A percentile compares a stretch with the other conserved stretches of the same genome.
These are phyloP conservation scores for Petunia axillaris DNA, from an alignment of 257 asterid genomes.

Conservation along the genomic window DNA sequence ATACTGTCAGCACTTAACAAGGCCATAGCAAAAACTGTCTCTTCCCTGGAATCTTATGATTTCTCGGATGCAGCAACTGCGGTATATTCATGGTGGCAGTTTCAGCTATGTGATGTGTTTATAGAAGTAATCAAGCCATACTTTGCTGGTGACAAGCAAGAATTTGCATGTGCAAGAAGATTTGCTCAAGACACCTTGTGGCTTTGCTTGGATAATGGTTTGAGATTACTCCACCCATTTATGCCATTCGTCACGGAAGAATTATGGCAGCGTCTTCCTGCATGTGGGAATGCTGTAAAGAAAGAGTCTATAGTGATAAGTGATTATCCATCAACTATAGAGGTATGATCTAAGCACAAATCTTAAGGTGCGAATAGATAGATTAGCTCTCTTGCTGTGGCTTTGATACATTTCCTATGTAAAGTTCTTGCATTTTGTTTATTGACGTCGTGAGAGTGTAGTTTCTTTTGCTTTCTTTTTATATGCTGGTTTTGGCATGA, in stretches of 20 bases:
- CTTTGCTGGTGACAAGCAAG: constrained; percentile 57
- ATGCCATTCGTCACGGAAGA: too few species aligned
- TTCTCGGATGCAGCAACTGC: constrained; percentile 94
- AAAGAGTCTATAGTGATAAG: constrained; percentile 83
- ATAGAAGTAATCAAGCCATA: constrained; percentile 95
- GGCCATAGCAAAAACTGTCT: constrained; percentile 76
- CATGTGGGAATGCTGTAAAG: constrained; percentile 29
- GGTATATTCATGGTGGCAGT: constrained; percentile 91
- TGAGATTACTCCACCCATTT: too few species aligned
- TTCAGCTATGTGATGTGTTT: constrained; percentile 87
- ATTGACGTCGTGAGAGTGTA: not conserved
- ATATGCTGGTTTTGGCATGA: constrained; percentile 10
- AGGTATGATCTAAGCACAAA: constrained; percentile 50
- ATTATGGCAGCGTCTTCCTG: too few species aligned
- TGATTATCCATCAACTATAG: constrained; percentile 63
- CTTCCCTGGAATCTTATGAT: constrained; percentile 69
- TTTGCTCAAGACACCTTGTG: too few species aligned
- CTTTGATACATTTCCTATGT: not conserved
- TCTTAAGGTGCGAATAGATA: not conserved
- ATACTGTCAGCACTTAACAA: constrained; percentile 83
- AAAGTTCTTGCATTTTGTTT: not conserved
- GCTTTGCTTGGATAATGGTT: too few species aligned
- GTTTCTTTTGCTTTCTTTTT: constrained; percentile 8
- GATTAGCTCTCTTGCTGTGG: not conserved
- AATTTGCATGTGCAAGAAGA: constrained; percentile 34